Base-by-base conservation (phyloP, 2,329 filamentous ascomycete genomes). In the Elsinoe ampelina region DNA sequence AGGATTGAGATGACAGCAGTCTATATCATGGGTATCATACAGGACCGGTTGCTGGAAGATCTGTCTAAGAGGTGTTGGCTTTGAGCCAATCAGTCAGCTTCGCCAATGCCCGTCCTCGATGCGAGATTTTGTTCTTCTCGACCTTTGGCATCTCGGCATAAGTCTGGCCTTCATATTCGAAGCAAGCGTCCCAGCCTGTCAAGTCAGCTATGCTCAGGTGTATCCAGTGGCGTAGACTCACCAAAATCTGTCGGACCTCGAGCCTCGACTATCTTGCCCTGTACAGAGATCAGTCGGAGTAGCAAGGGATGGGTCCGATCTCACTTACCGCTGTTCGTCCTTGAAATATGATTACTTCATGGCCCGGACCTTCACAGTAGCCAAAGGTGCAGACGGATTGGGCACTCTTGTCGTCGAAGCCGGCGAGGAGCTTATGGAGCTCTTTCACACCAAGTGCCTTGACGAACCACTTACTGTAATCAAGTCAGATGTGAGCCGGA, bases 321-420 rank as follows among this genome's bases (percentile, higher is more conserved):
- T 8, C 32, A 70, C 78, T 68, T 73, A 89, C 87, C 64, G 87
- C 79, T 11, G 91, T 96, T 59, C 89, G 80, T 7, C 93, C 93
- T 72, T 98, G 91, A 73, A 98, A 98, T 13, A 97, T 77, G 26
- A 95, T 78, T 1, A 89, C 85, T 66, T 95, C 83, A 55, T 88
- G 78, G 2, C 88, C 91, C 3, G 91, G 93, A 0, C 92, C 93
- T 61, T 84, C 80, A 56, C 83, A 93, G 73, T 95, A 96, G 20
- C 85, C 93, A 73, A 98, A 98, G 0, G 93, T 98, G 74, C 92
- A 96, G 45, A 98, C 87, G 15, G 93, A 92, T 72, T 95, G 84
- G 43, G 90, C 90, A 43, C 85, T 87, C 72, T 96, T 96, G 73
- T 98, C 88, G 26, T 87, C 79, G 70, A 95, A 96, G 5, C 86